Evolutionary conservation across 306 rosid genomes (phyloP).

Genomic region (Purshia tridentata): DNA sequence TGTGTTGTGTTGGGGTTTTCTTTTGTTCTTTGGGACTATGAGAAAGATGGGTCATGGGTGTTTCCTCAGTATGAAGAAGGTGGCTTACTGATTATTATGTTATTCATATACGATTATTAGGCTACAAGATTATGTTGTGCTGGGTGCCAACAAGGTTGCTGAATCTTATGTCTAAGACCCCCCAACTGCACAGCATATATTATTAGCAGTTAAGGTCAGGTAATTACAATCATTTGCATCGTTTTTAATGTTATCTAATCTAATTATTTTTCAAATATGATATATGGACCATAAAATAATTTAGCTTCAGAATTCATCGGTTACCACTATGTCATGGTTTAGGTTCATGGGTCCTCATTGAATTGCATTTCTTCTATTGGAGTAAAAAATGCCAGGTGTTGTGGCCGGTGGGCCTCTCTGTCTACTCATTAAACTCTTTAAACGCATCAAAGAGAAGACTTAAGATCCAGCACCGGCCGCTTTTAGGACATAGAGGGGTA

Average conservation of each 20-base stretch:
- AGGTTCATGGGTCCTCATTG: too few species aligned
- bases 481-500: background rate
- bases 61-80: slow-evolving; percentile 11
- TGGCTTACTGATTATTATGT: background rate
- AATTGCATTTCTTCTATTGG: background rate
- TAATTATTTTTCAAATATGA: too few species aligned
- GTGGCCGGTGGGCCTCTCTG: slow-evolving; percentile 34
- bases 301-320: background rate
- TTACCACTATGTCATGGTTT: too few species aligned
- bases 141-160: background rate
- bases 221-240: slow-evolving; percentile 8
- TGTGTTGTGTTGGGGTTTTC: background rate
- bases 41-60: background rate
- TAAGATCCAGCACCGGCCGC: background rate
- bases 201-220: background rate
- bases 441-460: slow-evolving; percentile 9
- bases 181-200: slow-evolving; percentile 15
- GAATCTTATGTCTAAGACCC: background rate
- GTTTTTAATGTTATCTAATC: background rate
- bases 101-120: background rate
- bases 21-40: background rate
- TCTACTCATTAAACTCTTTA: slow-evolving; percentile 21
- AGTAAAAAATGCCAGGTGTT: slow-evolving; percentile 30
- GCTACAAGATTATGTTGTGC: slow-evolving; percentile 16
- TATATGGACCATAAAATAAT: background rate